Evolutionary conservation across 1,284 basidiomycete genomes (phyloP), one percentile per base, ranked within the genome.

Genomic region (Inonotus hispidus): DNA sequence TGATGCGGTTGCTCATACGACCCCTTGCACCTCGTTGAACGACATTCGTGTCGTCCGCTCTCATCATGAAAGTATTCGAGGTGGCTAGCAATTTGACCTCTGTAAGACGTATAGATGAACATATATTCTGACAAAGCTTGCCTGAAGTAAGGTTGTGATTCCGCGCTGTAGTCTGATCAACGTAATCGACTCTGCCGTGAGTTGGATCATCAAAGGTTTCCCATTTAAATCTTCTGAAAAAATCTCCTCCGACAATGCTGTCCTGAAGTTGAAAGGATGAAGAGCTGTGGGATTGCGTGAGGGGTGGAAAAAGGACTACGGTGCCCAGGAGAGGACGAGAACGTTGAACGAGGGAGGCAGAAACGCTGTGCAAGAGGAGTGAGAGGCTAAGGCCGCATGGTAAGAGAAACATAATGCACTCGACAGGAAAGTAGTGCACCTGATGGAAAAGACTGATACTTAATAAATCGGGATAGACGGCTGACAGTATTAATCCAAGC

Each of bases 171-270:
- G 21, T 6, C 19, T 37, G 32, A 35, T 60, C 62, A 19, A 60
- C 59, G 35, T 63, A 63, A 46, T 60, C 56, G 45, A 72, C 71
- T 49, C 68, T 62, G 5, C 71, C 70, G 58, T 72, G 68, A 1
- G 71, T 71, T 10, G 70, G 71, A 59, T 72, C 70, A 45, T 68
- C 60, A 49, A 67, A 63, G 10, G 66, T 67, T 49, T 65, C 60
- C 57, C 66, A 69, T 19, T 58, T 50, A 56, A 71, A 71, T 4
- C 56, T 58, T n/a, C 63, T 58, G 56, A 65, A 68, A 56, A 71
- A 71, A 32, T 61, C 64, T 2, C 63, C 11, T 25, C 69, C 70
- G 45, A 64, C 59, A 52, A 63, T 58, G 37, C 43, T 61, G 35
- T 63, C 53, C 25, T 54, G n/a, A n/a, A 66, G 39, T 14, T 7